phyloP scores from a whole-genome alignment of 257 asterid species.

The Penstemon eatonii region DNA sequence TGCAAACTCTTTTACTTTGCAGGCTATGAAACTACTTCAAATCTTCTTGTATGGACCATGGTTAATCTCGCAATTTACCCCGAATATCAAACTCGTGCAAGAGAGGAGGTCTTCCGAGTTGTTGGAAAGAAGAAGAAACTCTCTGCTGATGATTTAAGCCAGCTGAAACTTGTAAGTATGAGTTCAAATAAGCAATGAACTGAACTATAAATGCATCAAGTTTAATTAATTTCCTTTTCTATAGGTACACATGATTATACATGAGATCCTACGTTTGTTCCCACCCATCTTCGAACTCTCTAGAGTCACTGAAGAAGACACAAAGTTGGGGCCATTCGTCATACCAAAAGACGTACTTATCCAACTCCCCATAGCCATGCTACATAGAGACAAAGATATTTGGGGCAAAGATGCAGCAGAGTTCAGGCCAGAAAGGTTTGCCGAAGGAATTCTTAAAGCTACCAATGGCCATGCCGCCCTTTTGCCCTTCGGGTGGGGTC shows the following conservation, averaged over 20 bases:
- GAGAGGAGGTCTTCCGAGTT: constrained; percentile 39
- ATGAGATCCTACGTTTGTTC: constrained; percentile 37
- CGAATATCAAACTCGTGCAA: constrained; percentile 38
- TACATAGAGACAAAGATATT: constrained; percentile 36
- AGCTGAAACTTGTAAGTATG: constrained; percentile 34
- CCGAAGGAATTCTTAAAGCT: constrained; percentile 38
- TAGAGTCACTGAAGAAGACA: constrained; percentile 35
- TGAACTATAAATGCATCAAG: too few species aligned
- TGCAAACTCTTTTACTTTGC: constrained; percentile 41
- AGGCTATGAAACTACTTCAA: constrained; percentile 37
- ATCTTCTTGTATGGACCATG: constrained; percentile 50
- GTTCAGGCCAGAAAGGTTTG: constrained; percentile 43
- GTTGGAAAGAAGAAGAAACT: constrained; percentile 24
- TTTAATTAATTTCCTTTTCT: too few species aligned
- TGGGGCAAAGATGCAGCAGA: constrained; percentile 47
- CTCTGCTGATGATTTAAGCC: constrained; percentile 32
- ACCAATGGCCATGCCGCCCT: constrained; percentile 40
- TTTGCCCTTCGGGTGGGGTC: constrained; percentile 49
- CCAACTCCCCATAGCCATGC: constrained; percentile 32
- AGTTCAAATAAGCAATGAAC: not conserved
- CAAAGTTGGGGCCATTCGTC: constrained; percentile 35
- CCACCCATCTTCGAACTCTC: constrained; percentile 34
- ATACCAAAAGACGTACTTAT: constrained; percentile 38
- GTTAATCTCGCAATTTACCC: constrained; percentile 35
- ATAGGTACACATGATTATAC: constrained; percentile 38